Evolutionary conservation across 805 yeast species (phyloP).

Genomic region (Phaffomyces thermotolerans): DNA sequence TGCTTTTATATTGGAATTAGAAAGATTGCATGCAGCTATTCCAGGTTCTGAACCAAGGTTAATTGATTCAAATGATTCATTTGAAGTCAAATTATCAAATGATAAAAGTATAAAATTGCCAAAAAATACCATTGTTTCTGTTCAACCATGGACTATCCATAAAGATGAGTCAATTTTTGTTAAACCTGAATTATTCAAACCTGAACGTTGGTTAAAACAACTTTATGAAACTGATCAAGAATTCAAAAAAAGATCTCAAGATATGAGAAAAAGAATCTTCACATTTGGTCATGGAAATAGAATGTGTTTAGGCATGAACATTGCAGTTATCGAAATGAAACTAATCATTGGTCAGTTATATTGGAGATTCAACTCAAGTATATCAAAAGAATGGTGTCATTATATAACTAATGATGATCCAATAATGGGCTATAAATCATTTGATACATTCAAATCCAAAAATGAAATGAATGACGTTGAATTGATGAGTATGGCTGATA

Average conservation of each 20-base stretch:
- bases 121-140: slow-evolving; percentile 46
- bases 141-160: slow-evolving; percentile 63
- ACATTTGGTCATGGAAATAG: slow-evolving; percentile 69
- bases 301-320: slow-evolving; percentile 68
- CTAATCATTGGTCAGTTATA: slow-evolving; percentile 46
- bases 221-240: slow-evolving; percentile 29
- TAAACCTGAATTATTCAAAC: slow-evolving; percentile 44
- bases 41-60: slow-evolving; percentile 69
- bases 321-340: slow-evolving; percentile 63
- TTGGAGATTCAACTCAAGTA: slow-evolving; percentile 36
- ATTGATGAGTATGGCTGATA: slow-evolving; percentile 49
- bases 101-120: slow-evolving; percentile 34
- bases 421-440: slow-evolving; percentile 20
- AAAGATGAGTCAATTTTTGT: slow-evolving; percentile 39
- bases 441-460: slow-evolving; percentile 6
- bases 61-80: slow-evolving; percentile 26
- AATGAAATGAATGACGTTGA: slow-evolving; percentile 31
- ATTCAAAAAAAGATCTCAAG: slow-evolving; percentile 30
- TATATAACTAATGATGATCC: slow-evolving; percentile 20
- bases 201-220: slow-evolving; percentile 54
- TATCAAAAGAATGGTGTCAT: slow-evolving; percentile 40
- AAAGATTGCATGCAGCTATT: slow-evolving; percentile 59
- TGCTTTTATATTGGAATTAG: slow-evolving; percentile 55
- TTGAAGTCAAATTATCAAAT: slow-evolving; percentile 11
- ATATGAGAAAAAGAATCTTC: slow-evolving; percentile 49